phyloP scores from a whole-genome alignment of 2,329 filamentous ascomycete species.

The Beauveria scarabaeidicola region DNA sequence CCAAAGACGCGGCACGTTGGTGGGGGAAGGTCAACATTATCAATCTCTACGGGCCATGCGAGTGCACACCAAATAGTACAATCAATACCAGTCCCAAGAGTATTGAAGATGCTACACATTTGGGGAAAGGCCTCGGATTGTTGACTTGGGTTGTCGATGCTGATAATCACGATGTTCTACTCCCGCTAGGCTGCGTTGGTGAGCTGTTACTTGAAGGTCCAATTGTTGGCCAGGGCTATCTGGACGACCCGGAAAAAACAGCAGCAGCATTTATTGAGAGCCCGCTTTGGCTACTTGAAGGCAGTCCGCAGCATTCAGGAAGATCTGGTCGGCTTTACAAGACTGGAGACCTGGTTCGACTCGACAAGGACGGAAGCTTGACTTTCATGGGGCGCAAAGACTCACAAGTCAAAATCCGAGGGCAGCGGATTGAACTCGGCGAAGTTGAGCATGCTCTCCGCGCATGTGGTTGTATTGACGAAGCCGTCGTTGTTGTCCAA shows the following conservation, averaged over 20 bases:
- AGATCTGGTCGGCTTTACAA: background rate
- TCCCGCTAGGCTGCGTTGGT: conserved; percentile 23
- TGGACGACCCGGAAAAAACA: conserved; percentile 31
- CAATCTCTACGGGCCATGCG: background rate
- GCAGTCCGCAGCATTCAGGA: background rate
- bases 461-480: background rate
- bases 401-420: background rate
- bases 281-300: conserved; percentile 14
- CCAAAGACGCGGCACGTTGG: background rate
- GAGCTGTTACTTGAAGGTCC: conserved; percentile 24
- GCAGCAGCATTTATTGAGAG: conserved; percentile 16
- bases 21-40: background rate
- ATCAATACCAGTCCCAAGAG: background rate
- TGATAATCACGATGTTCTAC: conserved; percentile 12
- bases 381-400: background rate
- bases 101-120: background rate
- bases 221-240: conserved; percentile 31
- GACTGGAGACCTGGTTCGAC: background rate
- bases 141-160: background rate
- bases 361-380: background rate
- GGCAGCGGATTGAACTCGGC: background rate
- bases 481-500: background rate
- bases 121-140: background rate
- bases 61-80: background rate
- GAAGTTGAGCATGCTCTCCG: background rate